These are phyloP conservation scores for Hymenoscyphus albidus DNA, from an alignment of 2,329 filamentous ascomycete genomes.

Conservation along the genomic window DNA sequence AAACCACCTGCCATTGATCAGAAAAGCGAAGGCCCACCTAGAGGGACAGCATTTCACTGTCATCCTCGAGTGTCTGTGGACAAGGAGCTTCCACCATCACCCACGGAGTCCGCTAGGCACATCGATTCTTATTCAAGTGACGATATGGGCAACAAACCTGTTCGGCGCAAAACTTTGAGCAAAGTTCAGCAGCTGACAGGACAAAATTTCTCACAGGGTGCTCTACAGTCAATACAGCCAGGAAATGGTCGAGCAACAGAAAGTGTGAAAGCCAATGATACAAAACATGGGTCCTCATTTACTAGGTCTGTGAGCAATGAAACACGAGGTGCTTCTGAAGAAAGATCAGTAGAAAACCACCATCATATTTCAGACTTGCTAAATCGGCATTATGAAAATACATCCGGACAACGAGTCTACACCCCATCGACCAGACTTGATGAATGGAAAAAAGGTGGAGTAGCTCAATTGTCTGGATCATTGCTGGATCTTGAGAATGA, in stretches of 20 bases:
- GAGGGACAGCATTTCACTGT: conserved; percentile 21
- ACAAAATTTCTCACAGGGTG: conserved; percentile 15
- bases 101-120: conserved; percentile 14
- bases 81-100: conserved; percentile 24
- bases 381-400: conserved; percentile 30
- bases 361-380: conserved; percentile 32
- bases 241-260: conserved; percentile 21
- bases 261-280: conserved; percentile 25
- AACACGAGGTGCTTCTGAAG: background rate
- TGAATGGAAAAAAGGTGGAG: conserved; percentile 68
- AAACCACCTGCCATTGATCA: conserved; percentile 21
- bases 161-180: conserved; percentile 27
- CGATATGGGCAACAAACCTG: conserved; percentile 21
- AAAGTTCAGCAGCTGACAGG: conserved; percentile 34
- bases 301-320: conserved; percentile 18
- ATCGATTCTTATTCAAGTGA: conserved; percentile 19
- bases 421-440: conserved; percentile 58
- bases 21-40: conserved; percentile 18
- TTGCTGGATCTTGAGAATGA: conserved; percentile 57
- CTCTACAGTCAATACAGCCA: conserved; percentile 11
- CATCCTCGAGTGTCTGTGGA: conserved; percentile 19
- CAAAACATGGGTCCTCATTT: conserved; percentile 22
- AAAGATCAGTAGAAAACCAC: conserved; percentile 21
- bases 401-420: conserved; percentile 54
- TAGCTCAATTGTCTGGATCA: conserved; percentile 55